These are phyloP conservation scores for Cryptosporidium xiaoi DNA, from an alignment of 169 alveolate species.

Conservation along the genomic window DNA sequence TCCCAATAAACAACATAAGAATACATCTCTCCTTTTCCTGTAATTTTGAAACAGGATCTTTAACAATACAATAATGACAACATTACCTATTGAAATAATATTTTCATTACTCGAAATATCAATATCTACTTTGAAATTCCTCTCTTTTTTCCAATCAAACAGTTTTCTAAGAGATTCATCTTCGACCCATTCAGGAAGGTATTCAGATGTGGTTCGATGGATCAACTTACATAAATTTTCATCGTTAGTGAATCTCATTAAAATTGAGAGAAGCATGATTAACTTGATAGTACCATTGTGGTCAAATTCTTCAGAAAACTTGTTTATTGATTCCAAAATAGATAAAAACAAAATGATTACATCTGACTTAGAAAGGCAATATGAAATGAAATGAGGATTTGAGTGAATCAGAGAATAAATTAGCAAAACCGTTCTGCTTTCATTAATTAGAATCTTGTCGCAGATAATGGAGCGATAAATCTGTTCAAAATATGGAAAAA, in stretches of 20 bases:
- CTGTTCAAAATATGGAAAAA: constrained; percentile 43
- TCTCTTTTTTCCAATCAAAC: not conserved
- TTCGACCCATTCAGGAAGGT: constrained; percentile 46
- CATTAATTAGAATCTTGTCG: not conserved
- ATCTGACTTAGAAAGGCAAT: constrained; percentile 62
- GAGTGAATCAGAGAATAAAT: constrained; percentile 43
- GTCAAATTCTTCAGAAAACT: constrained; percentile 4
- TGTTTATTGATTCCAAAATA: constrained; percentile 27
- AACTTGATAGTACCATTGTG: not conserved
- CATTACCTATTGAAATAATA: constrained; percentile 42
- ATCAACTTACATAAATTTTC: constrained; percentile 19
- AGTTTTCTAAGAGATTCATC: constrained; percentile 30
- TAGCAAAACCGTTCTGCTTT: not conserved
- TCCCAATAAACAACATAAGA: constrained; percentile 9
- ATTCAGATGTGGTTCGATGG: constrained; percentile 11
- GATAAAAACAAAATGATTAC: constrained; percentile 19
- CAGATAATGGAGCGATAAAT: constrained; percentile 18
- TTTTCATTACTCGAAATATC: not conserved
- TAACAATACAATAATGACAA: constrained; percentile 8
- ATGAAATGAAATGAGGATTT: constrained; percentile 29
- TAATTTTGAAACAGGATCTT: constrained; percentile 32
- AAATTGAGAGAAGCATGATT: constrained; percentile 15
- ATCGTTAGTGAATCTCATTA: constrained; percentile 36
- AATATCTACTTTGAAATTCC: not conserved
- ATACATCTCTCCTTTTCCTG: constrained; percentile 12